Base-by-base conservation (phyloP, 2,329 filamentous ascomycete genomes). In the Aspergillus pseudonomiae region DNA sequence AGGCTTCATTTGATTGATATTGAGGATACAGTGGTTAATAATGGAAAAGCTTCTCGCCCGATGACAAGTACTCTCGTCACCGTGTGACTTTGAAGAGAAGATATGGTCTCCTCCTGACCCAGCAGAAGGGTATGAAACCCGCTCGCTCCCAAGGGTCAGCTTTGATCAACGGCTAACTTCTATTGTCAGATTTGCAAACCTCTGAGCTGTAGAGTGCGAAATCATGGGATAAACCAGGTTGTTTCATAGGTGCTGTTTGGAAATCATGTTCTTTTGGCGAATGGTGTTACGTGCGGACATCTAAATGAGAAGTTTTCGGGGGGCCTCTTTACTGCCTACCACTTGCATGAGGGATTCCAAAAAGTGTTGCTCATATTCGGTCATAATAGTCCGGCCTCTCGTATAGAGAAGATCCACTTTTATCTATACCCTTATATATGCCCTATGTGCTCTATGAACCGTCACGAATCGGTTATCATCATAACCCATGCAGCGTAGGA, bases 51-150 rank as follows among this genome's bases (percentile, higher is more conserved):
- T 99, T 98, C 85, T 97, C 93, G 54, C 95, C 95, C 68, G 95
- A 99, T 82, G 95, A 99, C 86, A 97, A 97, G 86, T 98, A 96
- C 87, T 97, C 93, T 75, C 84, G 87, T 77, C 94, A 98, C 83
- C 89, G 95, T 72, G 93, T 98, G 57, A 96, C 93, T 24, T 86
- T 98, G 74, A 97, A 97, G 89, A 93, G 92, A 84, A 87, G 95
- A 75, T 98, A 96, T 77, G 90, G 90, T 56, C 85, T 97, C 68
- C 88, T 98, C 66, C 83, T 97, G 78, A 95, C 91, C 60, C 92
- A 96, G 85, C 90, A 89, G 78, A 60, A 72, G 61, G 84, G 86
- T 85, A 77, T 67, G 81, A 48, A 19, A 41, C 21, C 21, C n/a
- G 1, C 45, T 9, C 19, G 21, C 26, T 28, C 50, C 60, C 62